Conservation (phyloP, 441 rosid genomes). For the Iberis amara region DNA sequence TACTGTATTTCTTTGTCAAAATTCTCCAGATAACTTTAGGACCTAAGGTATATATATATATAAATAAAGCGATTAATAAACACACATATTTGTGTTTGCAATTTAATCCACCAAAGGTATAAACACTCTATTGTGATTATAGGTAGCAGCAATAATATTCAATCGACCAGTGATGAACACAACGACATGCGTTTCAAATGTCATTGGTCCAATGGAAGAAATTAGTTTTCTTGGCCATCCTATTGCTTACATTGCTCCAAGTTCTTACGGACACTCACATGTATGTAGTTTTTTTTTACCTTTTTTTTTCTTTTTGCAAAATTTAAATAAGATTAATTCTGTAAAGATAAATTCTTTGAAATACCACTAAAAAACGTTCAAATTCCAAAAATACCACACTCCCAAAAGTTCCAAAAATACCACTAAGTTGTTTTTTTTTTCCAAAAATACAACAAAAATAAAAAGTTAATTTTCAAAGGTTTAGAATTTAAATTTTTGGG, state of each 20-base stretch:
- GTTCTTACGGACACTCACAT: constrained; percentile 28
- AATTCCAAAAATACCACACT: too few species aligned
- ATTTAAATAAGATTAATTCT: background rate
- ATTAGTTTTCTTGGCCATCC: constrained; percentile 68
- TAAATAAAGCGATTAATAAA: background rate
- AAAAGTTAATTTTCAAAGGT: too few species aligned
- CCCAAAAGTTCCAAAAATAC: too few species aligned
- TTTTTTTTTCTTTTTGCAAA: background rate
- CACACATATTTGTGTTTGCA: background rate
- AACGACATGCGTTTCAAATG: constrained; percentile 58
- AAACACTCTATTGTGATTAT: background rate
- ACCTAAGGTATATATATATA: constrained; percentile 20
- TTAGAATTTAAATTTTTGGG: too few species aligned
- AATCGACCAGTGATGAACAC: constrained; percentile 43
- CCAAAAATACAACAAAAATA: too few species aligned
- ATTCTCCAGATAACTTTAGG: constrained; percentile 38
- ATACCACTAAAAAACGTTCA: too few species aligned
- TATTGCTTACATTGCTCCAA: constrained; percentile 31
- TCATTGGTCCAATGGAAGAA: constrained; percentile 70
- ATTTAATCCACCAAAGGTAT: background rate
- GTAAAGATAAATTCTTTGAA: too few species aligned
- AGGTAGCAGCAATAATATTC: constrained; percentile 29
- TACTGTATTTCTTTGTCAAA: constrained; percentile 33
- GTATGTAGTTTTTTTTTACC: background rate
- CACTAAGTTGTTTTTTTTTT: too few species aligned